Conservation (phyloP, 805 yeast genomes). For the Sugiyamaella americana region DNA sequence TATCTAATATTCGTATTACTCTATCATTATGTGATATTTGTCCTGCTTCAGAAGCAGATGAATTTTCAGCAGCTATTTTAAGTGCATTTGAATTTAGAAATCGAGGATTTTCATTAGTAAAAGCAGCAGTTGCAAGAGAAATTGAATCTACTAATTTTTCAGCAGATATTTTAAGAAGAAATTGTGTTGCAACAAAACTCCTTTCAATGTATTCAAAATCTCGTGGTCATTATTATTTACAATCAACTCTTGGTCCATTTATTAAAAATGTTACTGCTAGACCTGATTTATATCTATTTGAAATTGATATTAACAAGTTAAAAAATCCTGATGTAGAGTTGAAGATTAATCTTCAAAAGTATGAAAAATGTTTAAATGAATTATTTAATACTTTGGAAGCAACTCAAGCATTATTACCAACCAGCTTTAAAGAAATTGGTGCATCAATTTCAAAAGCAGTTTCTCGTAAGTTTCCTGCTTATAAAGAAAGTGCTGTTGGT, state of each 20-base stretch:
- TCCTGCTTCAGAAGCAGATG: slow-evolving; percentile 62
- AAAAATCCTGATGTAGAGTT: slow-evolving; percentile 31
- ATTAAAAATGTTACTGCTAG: slow-evolving; percentile 45
- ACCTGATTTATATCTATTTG: slow-evolving; percentile 46
- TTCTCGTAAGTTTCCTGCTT: slow-evolving; percentile 50
- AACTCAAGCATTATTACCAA: slow-evolving; percentile 52
- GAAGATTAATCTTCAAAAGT: slow-evolving; percentile 38
- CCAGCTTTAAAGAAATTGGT: slow-evolving; percentile 57
- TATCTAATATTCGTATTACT: slow-evolving; percentile 32
- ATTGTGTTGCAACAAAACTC: slow-evolving; percentile 74
- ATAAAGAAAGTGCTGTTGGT: slow-evolving; percentile 67
- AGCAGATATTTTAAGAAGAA: slow-evolving; percentile 70
- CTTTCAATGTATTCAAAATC: slow-evolving; percentile 63
- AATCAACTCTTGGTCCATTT: slow-evolving; percentile 48
- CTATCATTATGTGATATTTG: slow-evolving; percentile 55
- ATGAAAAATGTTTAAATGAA: slow-evolving; percentile 49
- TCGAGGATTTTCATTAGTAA: slow-evolving; percentile 37
- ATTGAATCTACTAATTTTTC: slow-evolving; percentile 53
- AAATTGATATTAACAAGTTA: slow-evolving; percentile 48
- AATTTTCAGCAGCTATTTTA: slow-evolving; percentile 59
- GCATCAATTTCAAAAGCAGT: slow-evolving; percentile 55
- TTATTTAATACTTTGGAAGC: slow-evolving; percentile 50
- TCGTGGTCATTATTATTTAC: slow-evolving; percentile 58
- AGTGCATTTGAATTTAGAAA: slow-evolving; percentile 44
- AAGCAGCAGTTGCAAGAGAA: slow-evolving; percentile 54